phyloP scores from a whole-genome alignment of 2,329 filamentous ascomycete species.

The Botrytis elliptica region DNA sequence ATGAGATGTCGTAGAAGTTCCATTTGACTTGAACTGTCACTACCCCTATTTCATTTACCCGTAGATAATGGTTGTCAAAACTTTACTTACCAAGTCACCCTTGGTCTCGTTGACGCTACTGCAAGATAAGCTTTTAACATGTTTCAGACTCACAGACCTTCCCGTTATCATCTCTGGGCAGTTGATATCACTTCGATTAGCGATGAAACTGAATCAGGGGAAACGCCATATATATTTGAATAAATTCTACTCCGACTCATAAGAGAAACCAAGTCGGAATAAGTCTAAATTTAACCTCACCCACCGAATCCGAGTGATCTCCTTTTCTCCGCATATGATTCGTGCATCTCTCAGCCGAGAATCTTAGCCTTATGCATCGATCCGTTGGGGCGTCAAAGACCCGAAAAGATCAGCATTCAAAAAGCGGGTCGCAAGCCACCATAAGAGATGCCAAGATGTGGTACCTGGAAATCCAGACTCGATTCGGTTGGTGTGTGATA shows the following conservation, averaged over 20 bases:
- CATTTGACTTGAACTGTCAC: neutral
- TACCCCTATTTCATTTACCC: neutral
- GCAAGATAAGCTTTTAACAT: neutral
- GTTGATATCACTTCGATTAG: neutral
- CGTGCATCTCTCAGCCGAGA: neutral
- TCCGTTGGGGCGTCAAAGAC: neutral
- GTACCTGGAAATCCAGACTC: neutral
- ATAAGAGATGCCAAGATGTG: conserved; percentile 6
- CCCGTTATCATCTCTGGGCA: neutral
- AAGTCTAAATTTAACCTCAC: neutral
- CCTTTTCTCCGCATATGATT: neutral
- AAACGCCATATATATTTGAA: neutral
- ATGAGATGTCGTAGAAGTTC: neutral
- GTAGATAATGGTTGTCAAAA: neutral
- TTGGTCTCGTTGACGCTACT: neutral
- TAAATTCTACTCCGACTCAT: neutral
- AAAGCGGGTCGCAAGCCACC: neutral
- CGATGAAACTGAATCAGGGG: neutral
- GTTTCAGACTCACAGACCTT: neutral
- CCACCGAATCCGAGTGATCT: neutral
- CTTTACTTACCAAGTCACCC: neutral
- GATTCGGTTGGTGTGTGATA: neutral
- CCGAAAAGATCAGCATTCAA: neutral
- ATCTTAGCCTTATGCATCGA: neutral
- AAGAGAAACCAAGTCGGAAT: neutral